Evolutionary conservation across 2,329 filamentous ascomycete genomes (phyloP).

Genomic region (Purpureocillium takamizusanense): DNA sequence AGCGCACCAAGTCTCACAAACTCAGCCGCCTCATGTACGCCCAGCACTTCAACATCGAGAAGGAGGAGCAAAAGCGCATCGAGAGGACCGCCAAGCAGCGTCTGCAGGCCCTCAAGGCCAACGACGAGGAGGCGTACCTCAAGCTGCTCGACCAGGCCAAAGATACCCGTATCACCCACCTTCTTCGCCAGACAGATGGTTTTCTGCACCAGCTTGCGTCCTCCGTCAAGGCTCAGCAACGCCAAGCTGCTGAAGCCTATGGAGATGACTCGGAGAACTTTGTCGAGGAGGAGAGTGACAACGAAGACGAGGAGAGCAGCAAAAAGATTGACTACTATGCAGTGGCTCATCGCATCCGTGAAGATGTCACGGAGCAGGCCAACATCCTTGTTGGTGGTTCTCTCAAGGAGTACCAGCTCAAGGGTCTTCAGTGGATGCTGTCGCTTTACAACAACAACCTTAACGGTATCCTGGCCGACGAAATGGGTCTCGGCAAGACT

Average conservation of each 20-base stretch:
- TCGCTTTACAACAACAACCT: conserved; percentile 99
- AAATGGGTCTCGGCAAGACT: conserved; percentile 99
- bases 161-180: conserved; percentile 96
- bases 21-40: conserved; percentile 80
- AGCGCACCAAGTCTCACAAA: conserved; percentile 71
- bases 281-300: conserved; percentile 57
- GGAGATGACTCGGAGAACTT: conserved; percentile 48
- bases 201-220: conserved; percentile 93
- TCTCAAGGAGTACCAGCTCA: conserved; percentile 95
- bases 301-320: conserved; percentile 59
- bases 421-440: conserved; percentile 99
- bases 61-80: conserved; percentile 97
- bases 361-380: conserved; percentile 80
- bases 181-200: conserved; percentile 93
- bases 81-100: conserved; percentile 97
- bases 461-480: conserved; percentile 95
- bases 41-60: conserved; percentile 94
- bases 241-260: conserved; percentile 70
- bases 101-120: conserved; percentile 96
- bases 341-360: conserved; percentile 90
- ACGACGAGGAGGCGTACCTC: conserved; percentile 98
- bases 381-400: conserved; percentile 81
- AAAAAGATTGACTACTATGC: conserved; percentile 98
- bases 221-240: conserved; percentile 90
- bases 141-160: conserved; percentile 97